phyloP scores from a whole-genome alignment of 2,329 filamentous ascomycete species.

The Ceratocystis harringtonii region DNA sequence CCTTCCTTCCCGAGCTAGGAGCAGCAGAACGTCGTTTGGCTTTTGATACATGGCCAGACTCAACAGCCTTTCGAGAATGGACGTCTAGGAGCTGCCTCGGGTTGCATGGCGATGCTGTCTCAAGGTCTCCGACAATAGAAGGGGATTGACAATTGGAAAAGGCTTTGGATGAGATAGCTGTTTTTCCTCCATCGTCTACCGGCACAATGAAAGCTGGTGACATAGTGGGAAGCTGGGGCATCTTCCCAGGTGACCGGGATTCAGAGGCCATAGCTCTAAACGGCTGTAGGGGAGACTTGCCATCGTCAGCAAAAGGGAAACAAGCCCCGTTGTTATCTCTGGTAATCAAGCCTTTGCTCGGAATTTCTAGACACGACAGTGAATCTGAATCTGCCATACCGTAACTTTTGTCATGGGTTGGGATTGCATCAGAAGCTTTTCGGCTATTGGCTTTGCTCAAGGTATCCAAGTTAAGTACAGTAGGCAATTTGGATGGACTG shows the following conservation, averaged over 20 bases:
- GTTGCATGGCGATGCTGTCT: conserved; percentile 2
- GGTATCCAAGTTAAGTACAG: background rate
- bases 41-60: background rate
- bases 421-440: background rate
- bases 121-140: conserved; percentile 14
- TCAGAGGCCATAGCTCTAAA: background rate
- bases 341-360: background rate
- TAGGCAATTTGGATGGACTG: background rate
- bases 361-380: background rate
- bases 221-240: background rate
- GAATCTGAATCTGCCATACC: background rate
- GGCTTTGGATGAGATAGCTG: too few relatives aligned
- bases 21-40: background rate
- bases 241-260: background rate
- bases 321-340: background rate
- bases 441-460: background rate
- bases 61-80: background rate
- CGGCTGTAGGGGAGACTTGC: background rate
- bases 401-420: background rate
- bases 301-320: background rate
- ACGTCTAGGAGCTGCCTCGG: background rate
- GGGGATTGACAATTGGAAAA: background rate
- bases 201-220: conserved; percentile 8
- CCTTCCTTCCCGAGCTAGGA: background rate
- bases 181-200: background rate